phyloP scores from a whole-genome alignment of 2,329 filamentous ascomycete genomes.

The Corynespora cassiicola region DNA sequence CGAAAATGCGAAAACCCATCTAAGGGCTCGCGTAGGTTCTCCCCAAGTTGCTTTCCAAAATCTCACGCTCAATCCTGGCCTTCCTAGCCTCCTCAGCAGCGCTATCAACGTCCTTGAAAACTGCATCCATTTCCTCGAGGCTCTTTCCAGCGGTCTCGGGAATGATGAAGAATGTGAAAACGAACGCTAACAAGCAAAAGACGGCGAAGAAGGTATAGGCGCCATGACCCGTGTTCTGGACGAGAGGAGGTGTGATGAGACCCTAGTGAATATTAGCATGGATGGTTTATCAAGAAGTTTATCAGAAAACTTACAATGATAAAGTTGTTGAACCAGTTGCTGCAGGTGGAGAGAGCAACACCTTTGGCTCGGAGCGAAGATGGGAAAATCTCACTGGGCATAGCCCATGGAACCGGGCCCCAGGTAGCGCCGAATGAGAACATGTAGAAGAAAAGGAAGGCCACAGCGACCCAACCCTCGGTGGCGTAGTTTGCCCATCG shows the following conservation, averaged over 20 bases:
- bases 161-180: constrained; percentile 43
- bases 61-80: constrained; percentile 37
- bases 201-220: constrained; percentile 47
- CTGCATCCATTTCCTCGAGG: constrained; percentile 46
- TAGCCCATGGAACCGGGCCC: constrained; percentile 59
- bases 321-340: constrained; percentile 71
- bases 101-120: constrained; percentile 44
- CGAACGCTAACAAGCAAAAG: constrained; percentile 40
- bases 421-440: constrained; percentile 67
- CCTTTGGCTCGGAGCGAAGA: constrained; percentile 68
- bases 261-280: constrained; percentile 57
- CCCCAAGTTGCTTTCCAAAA: constrained; percentile 30
- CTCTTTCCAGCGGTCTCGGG: constrained; percentile 44
- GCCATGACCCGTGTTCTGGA: constrained; percentile 62
- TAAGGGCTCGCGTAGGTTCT: too few species aligned
- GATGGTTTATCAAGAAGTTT: background rate
- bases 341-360: constrained; percentile 67
- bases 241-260: constrained; percentile 69
- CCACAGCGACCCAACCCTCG: constrained; percentile 63
- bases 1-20: too few species aligned
- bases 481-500: constrained; percentile 59
- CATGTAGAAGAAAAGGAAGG: constrained; percentile 69
- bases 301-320: constrained; percentile 52
- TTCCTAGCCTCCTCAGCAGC: constrained; percentile 43
- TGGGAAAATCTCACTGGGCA: constrained; percentile 68